Evolutionary conservation across 805 yeast genomes (phyloP).

Genomic region (Metschnikowia koreensis): DNA sequence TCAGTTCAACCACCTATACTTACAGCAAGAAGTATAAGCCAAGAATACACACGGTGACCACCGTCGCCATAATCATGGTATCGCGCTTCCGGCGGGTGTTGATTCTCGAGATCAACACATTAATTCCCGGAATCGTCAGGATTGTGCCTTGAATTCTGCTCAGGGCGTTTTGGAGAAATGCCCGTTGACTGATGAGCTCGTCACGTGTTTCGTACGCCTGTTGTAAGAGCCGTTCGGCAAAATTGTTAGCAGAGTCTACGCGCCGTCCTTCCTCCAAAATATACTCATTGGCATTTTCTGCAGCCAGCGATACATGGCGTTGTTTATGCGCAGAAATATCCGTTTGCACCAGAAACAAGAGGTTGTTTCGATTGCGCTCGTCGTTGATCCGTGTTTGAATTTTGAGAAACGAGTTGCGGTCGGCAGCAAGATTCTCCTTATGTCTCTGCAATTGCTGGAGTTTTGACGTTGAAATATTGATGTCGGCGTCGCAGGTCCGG

Average conservation of each 20-base stretch:
- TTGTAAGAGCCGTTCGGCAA: conserved; percentile 77
- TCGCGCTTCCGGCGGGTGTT: conserved; percentile 89
- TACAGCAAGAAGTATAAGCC: conserved; percentile 49
- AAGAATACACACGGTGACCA: conserved; percentile 72
- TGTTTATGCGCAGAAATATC: conserved; percentile 73
- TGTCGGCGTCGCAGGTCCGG: conserved; percentile 52
- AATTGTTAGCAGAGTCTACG: conserved; percentile 65
- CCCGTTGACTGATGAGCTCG: conserved; percentile 72
- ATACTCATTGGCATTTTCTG: conserved; percentile 60
- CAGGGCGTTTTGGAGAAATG: conserved; percentile 60
- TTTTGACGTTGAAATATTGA: conserved; percentile 63
- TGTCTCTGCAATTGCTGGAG: conserved; percentile 82
- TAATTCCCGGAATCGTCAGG: conserved; percentile 78
- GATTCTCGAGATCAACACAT: conserved; percentile 69
- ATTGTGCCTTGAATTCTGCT: conserved; percentile 59
- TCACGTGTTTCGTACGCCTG: conserved; percentile 91
- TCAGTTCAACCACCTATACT: neutral
- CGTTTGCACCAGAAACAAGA: conserved; percentile 70
- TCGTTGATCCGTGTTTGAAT: conserved; percentile 59
- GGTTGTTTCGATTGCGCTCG: conserved; percentile 73
- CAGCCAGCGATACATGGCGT: conserved; percentile 23
- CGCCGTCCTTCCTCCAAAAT: conserved; percentile 74
- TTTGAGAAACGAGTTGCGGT: conserved; percentile 58
- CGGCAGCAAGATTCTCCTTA: conserved; percentile 70
- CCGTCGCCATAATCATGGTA: conserved; percentile 72